phyloP scores from a whole-genome alignment of 257 asterid species.

The Knoxia roxburghii region DNA sequence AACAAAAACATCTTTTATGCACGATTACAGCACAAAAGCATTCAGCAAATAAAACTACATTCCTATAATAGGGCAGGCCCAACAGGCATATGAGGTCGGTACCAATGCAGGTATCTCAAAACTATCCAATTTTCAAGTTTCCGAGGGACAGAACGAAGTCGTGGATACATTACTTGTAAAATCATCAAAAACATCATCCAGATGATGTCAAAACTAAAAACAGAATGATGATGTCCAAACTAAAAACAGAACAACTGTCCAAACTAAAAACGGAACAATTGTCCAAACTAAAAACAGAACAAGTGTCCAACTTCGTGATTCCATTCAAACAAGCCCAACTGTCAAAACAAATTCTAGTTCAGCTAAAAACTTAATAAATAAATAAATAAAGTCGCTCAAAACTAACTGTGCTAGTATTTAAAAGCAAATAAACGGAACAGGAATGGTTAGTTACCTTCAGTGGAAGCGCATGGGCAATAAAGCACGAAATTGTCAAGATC shows the following conservation, averaged over 20 bases:
- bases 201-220: no score
- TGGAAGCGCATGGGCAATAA: constrained; percentile 60
- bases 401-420: neutral
- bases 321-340: no score
- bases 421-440: neutral
- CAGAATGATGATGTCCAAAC: no score
- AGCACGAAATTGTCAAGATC: constrained; percentile 61
- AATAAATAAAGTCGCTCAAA: no score
- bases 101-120: neutral
- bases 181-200: neutral
- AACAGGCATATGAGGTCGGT: no score
- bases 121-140: neutral
- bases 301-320: no score
- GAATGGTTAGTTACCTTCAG: constrained; percentile 47
- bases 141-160: neutral
- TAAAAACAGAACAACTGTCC: no score
- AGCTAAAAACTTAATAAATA: no score
- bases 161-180: neutral
- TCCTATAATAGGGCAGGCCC: neutral
- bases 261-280: no score
- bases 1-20: constrained; percentile 7
- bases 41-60: neutral
- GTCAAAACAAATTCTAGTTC: no score
- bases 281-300: no score
- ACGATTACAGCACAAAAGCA: neutral